A percentile compares a stretch with the other conserved stretches of the same genome.
phyloP scores from a whole-genome alignment of 2,329 filamentous ascomycete genomes.

The Mycogone perniciosa region DNA sequence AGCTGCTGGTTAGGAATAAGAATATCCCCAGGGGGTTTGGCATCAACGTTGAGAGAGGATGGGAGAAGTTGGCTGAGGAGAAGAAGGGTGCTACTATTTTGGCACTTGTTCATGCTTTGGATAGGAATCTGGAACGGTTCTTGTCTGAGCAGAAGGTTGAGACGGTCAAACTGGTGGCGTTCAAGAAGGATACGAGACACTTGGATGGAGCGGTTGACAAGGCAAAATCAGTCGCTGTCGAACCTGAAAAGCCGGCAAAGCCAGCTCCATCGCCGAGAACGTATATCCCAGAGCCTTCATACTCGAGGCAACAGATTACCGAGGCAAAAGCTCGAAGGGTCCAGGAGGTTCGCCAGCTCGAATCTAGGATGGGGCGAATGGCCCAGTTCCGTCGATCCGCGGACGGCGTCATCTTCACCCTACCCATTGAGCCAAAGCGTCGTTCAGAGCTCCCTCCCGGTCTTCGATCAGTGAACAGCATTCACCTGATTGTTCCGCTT shows the following conservation, averaged over 20 bases:
- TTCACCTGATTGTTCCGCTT: slow-evolving; percentile 63
- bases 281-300: slow-evolving; percentile 42
- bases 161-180: slow-evolving; percentile 62
- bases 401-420: slow-evolving; percentile 63
- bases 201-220: slow-evolving; percentile 23
- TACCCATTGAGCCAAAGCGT: slow-evolving; percentile 63
- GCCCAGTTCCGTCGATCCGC: slow-evolving; percentile 60
- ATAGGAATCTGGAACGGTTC: slow-evolving; percentile 64
- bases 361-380: slow-evolving; percentile 65
- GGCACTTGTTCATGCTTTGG: slow-evolving; percentile 60
- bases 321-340: slow-evolving; percentile 58
- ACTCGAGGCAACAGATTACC: slow-evolving; percentile 52
- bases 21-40: slow-evolving; percentile 66
- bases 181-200: slow-evolving; percentile 48
- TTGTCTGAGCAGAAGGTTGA: slow-evolving; percentile 64
- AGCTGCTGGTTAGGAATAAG: slow-evolving; percentile 58
- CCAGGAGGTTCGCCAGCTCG: slow-evolving; percentile 63
- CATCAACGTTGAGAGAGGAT: slow-evolving; percentile 71
- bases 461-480: slow-evolving; percentile 55
- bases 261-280: slow-evolving; percentile 16
- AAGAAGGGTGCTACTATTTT: slow-evolving; percentile 54
- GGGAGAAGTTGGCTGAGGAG: slow-evolving; percentile 56
- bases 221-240: slow-evolving; percentile 5
- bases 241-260: slow-evolving; percentile 1
- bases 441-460: slow-evolving; percentile 52